Conservation (phyloP, 768 basidiomycete genomes). For the Amanita pallidorosea region DNA sequence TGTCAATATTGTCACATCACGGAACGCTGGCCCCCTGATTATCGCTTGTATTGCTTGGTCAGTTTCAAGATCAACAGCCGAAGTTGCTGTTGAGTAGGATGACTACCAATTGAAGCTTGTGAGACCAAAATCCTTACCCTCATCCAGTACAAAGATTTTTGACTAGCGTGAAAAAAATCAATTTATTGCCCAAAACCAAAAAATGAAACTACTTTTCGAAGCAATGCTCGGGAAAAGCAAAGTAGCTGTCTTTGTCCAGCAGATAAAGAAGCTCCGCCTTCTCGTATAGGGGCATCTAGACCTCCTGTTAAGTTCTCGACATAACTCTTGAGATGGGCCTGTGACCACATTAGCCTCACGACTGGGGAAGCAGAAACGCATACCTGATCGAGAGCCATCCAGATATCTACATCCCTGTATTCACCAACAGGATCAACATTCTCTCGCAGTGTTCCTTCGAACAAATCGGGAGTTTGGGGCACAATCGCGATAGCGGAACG, state of each 20-base stretch:
- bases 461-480: slow-evolving; percentile 66
- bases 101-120: slow-evolving; percentile 3
- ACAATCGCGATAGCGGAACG: slow-evolving; percentile 78
- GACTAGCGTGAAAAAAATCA: slow-evolving; percentile 28
- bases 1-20: slow-evolving; percentile 72
- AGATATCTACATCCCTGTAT: slow-evolving; percentile 72
- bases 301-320: slow-evolving; percentile 54
- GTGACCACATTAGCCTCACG: background rate
- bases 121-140: slow-evolving; percentile 36
- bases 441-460: slow-evolving; percentile 67
- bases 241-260: slow-evolving; percentile 81
- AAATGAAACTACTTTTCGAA: slow-evolving; percentile 46
- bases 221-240: slow-evolving; percentile 79
- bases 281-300: slow-evolving; percentile 63
- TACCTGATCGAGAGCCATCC: slow-evolving; percentile 72
- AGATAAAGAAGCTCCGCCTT: slow-evolving; percentile 75
- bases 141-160: slow-evolving; percentile 87
- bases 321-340: slow-evolving; percentile 63
- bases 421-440: slow-evolving; percentile 84
- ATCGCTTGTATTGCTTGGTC: slow-evolving; percentile 85
- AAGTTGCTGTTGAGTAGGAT: slow-evolving; percentile 46
- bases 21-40: slow-evolving; percentile 70
- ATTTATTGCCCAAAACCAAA: background rate
- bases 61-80: slow-evolving; percentile 85
- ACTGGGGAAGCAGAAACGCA: background rate